Conservation (phyloP, 495 filamentous ascomycete genomes). For the Aspergillus affinis region DNA sequence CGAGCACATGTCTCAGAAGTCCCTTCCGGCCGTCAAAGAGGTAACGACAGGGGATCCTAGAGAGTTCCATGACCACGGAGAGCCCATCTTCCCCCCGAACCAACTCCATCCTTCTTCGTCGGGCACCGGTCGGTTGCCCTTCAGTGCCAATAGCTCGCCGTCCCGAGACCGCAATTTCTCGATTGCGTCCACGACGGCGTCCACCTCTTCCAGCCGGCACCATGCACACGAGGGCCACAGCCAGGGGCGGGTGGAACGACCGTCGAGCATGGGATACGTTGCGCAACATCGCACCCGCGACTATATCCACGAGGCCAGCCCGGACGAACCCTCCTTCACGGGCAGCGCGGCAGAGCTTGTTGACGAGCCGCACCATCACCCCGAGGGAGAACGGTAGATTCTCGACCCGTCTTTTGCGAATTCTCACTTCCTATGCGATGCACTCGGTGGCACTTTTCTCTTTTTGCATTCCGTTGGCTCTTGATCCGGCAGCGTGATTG, state of each 20-base stretch:
- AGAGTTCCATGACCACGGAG: not conserved
- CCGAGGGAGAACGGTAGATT: conserved; percentile 5
- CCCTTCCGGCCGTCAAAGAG: conserved; percentile 28
- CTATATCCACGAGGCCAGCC: conserved; percentile 56
- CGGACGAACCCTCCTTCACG: conserved; percentile 51
- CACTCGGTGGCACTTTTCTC: not conserved
- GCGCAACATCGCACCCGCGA: conserved; percentile 62
- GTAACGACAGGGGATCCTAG: conserved; percentile 4
- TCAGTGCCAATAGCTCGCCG: conserved; percentile 53
- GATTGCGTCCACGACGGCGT: conserved; percentile 45
- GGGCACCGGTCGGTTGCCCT: conserved; percentile 55
- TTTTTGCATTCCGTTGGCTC: conserved; percentile 1
- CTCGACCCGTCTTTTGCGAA: not conserved
- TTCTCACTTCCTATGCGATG: too few species aligned
- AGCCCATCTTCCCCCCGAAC: conserved; percentile 15
- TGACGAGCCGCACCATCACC: conserved; percentile 22
- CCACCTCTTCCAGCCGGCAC: conserved; percentile 48
- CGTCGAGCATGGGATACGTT: conserved; percentile 72
- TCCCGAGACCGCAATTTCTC: conserved; percentile 49
- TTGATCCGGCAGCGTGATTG: conserved; percentile 20
- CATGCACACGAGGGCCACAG: conserved; percentile 10
- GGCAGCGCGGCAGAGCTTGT: conserved; percentile 54
- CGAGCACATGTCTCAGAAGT: conserved; percentile 9
- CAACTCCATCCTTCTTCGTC: conserved; percentile 34
- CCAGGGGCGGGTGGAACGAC: conserved; percentile 48